Base-by-base conservation (phyloP, 2,329 filamentous ascomycete species). In the Nothophaeocryptopus gaeumannii region DNA sequence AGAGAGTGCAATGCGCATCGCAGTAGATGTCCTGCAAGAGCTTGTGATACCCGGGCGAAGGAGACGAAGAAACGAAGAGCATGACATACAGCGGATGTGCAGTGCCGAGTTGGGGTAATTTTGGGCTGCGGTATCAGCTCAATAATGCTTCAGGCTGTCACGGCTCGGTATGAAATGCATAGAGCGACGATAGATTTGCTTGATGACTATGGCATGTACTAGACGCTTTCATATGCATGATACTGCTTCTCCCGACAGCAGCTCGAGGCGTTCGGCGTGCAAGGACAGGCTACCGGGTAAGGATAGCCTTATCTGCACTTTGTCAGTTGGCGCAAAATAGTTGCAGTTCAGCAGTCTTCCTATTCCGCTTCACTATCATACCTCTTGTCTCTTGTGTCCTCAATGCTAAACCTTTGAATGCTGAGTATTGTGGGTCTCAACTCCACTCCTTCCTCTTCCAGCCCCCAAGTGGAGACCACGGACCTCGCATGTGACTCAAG, bases 1-100 rank as follows among this genome's bases (percentile, higher is more conserved):
- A 91, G 76, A 83, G 88, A 56, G 88, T 93, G 51, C 88, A 93
- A 77, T 93, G 88, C 72, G 88, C 88, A 50, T 89, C 87, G 31
- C 88, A 93, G 81, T 93, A 91, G 82, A 72, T 34, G 47, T 26
- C n/a, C 10, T 26, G 36, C 41, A 26, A 41, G 43, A 39, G 32
- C 32, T 42, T 47, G 33, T 42, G 50, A 49, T 47, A 53, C 42
- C 50, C 47, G 20, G 20, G 20, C 20, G 20, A 26, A 26, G 20
- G 20, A 26, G 7, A 26, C 7, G 20, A 26, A 7, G 20, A 26
- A 26, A 26, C 20, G 20, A 26, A 26, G 20, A 26, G 20, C 20
- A 26, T 26, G 20, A 26, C 3, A 26, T 26, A 26, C 20, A 26
- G 20, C 20, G 20, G 20, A 26, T 7, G 20, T 26, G 4, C 20